These are phyloP conservation scores for Scleroderma bovista DNA, from an alignment of 768 basidiomycete genomes.

Conservation along the genomic window DNA sequence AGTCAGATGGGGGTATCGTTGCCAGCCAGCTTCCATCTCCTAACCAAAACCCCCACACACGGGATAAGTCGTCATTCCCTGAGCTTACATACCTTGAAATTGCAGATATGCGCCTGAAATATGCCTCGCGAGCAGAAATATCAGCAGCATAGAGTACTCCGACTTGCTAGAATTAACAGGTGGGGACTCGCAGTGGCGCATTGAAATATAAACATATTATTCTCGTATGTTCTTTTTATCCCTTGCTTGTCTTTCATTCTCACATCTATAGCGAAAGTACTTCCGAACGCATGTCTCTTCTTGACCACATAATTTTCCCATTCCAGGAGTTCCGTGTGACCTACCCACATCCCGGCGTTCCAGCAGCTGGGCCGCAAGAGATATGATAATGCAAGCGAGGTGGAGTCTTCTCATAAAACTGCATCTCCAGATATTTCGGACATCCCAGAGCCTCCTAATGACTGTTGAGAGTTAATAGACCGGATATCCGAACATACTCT, in stretches of 20 bases:
- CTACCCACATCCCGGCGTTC: neutral
- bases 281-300: conserved; percentile 21
- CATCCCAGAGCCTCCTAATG: conserved; percentile 6
- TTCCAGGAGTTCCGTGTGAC: conserved; percentile 32
- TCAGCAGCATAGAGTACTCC: conserved; percentile 34
- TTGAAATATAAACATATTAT: conserved; percentile 22
- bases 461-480: conserved; percentile 51
- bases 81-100: conserved; percentile 64
- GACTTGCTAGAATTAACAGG: conserved; percentile 59
- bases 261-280: conserved; percentile 11
- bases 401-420: conserved; percentile 20
- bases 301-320: conserved; percentile 60
- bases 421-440: neutral
- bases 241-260: neutral
- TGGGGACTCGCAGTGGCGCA: conserved; percentile 57
- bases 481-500: conserved; percentile 74
- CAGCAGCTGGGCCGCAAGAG: conserved; percentile 36
- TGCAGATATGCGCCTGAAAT: conserved; percentile 67
- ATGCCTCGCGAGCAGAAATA: conserved; percentile 31
- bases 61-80: conserved; percentile 70
- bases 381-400: conserved; percentile 47
- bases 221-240: conserved; percentile 10
- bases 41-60: conserved; percentile 46
- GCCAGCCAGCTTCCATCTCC: conserved; percentile 69
- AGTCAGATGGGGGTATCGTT: conserved; percentile 17